These are phyloP conservation scores for Globisporangium nodosum DNA, from an alignment of 352 stramenopile genomes.

Conservation along the genomic window DNA sequence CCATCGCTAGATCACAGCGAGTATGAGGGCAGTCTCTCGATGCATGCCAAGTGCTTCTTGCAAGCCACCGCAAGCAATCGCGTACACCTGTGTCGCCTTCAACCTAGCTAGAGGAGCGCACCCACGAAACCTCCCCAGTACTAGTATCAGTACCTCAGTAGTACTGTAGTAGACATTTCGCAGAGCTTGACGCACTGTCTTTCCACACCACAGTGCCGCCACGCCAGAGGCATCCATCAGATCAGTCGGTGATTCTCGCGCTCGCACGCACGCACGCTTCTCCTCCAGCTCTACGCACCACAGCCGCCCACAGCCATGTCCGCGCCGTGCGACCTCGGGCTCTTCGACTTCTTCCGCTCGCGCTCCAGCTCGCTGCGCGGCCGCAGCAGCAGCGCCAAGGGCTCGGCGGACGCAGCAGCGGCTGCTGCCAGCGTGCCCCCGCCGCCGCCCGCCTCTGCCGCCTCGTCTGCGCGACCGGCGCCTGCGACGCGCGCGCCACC, in stretches of 20 bases:
- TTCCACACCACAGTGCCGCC: too few species aligned
- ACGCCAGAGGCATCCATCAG: too few species aligned
- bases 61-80: too few species aligned
- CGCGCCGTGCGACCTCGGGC: constrained; percentile 31
- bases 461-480: not conserved
- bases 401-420: not conserved
- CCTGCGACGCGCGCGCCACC: not conserved
- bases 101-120: too few species aligned
- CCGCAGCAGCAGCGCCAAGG: constrained; percentile 17
- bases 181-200: too few species aligned
- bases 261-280: not conserved
- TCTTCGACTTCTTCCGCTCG: constrained; percentile 79
- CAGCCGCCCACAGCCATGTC: not conserved
- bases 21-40: too few species aligned
- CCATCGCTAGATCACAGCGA: too few species aligned
- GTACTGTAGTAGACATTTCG: too few species aligned
- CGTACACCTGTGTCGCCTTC: too few species aligned
- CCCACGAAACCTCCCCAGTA: too few species aligned
- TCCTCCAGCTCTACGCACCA: not conserved
- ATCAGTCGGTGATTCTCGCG: not conserved
- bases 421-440: not conserved
- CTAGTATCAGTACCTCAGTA: too few species aligned
- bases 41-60: too few species aligned
- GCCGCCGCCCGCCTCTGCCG: not conserved
- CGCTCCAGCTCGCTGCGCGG: constrained; percentile 37